Conservation (phyloP, 805 yeast species). For the Tetrapisispora namnaoensis region DNA sequence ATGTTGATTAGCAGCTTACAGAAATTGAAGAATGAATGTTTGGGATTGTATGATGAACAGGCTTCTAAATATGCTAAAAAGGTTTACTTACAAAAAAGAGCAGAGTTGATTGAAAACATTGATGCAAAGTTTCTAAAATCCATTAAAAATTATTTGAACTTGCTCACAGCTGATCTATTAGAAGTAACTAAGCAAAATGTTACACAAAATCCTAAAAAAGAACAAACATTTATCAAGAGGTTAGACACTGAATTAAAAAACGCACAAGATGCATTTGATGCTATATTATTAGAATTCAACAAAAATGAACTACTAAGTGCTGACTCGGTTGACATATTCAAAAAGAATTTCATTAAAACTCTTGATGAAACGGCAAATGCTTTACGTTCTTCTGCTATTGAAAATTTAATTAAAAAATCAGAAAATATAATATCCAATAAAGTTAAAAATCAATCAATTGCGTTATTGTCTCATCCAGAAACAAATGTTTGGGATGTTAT, state of each 20-base stretch:
- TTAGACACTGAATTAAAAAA: constrained; percentile 1
- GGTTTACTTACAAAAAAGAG: constrained; percentile 59
- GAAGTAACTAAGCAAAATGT: constrained; percentile 23
- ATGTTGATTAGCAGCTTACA: constrained; percentile 36
- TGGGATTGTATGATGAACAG: constrained; percentile 49
- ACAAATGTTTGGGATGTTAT: constrained; percentile 54
- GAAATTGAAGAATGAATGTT: constrained; percentile 36
- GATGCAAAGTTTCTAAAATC: constrained; percentile 38
- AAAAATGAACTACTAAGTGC: constrained; percentile 14
- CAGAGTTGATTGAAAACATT: constrained; percentile 39
- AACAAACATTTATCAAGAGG: constrained; percentile 24
- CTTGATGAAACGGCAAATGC: constrained; percentile 23
- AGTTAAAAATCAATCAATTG: constrained; percentile 43
- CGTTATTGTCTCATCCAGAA: constrained; percentile 41
- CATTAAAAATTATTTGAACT: constrained; percentile 34
- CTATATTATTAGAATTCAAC: constrained; percentile 1
- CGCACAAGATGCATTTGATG: neutral
- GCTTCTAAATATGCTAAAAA: constrained; percentile 67
- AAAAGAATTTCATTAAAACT: constrained; percentile 1
- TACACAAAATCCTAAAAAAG: constrained; percentile 21
- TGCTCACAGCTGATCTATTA: constrained; percentile 30
- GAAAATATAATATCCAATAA: constrained; percentile 38
- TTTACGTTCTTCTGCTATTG: constrained; percentile 34
- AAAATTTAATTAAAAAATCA: constrained; percentile 33
- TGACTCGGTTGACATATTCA: neutral